Evolutionary conservation across 192 early-diverging fungal species (phyloP), one percentile per base, ranked within the genome.

Genomic region (Coemansia furcata): DNA sequence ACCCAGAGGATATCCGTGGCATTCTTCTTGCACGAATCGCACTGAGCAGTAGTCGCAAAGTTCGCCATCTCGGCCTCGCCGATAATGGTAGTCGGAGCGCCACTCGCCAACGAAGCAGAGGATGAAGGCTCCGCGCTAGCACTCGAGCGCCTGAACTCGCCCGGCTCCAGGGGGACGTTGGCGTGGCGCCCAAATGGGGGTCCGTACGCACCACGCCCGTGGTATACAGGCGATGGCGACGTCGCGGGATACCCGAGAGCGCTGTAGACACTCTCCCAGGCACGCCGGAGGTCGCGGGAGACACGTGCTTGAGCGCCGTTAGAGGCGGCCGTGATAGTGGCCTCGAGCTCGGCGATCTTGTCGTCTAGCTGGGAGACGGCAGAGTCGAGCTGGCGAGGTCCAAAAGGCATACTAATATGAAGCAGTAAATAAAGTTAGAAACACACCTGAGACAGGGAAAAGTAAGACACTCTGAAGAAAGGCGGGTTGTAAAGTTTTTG

Each of bases 211-310:
- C 29, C 26, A 8, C 52, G 52, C 10, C 52, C 29, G 52, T 14
- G 52, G 52, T 54, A 54, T 9, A 32, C 52, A 54, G 52, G 52
- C 52, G 52, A 49, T 14, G 62, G 47, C 4, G 71, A 65, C 10
- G 19, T 74, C 6, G 77, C 72, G 46, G 77, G 73, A 57, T 69
- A 67, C 47, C 71, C 66, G 47, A 79, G 68, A 4, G 77, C 77
- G 66, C 74, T 79, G 68, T 73, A 73, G 30, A 79, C 77, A 65
- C 72, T 63, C 40, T 79, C 77, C 77, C 77, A 79, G 4, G 77
- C 77, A 30, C 65, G 67, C 77, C 73, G 70, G 38, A 79, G 72
- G 65, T 79, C 72, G 55, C 77, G 77, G 4, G 72, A 74, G 17
- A 79, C 68, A 7, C 72, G 71, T 0, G 72, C 77, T 65, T 79